Percentiles rank a stretch among this genome's conserved stretches.
These are phyloP conservation scores for Cadophora luteo-olivacea DNA, from an alignment of 2,329 filamentous ascomycete species.

Conservation along the genomic window DNA sequence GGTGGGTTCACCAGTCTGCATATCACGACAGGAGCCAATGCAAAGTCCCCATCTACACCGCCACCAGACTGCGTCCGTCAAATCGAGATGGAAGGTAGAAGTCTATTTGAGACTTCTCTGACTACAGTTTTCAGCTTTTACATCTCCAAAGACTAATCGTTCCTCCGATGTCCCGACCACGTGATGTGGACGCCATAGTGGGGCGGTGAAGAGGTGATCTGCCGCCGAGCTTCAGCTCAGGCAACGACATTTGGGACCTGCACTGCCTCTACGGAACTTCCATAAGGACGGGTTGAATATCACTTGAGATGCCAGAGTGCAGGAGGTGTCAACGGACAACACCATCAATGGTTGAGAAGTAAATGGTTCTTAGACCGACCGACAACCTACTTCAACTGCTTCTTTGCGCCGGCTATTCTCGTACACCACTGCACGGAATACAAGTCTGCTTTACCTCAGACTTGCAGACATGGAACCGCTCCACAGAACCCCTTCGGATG, in stretches of 20 bases:
- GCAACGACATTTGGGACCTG: slow-evolving; percentile 2
- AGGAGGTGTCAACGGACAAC: not conserved
- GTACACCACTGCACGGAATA: not conserved
- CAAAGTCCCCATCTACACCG: not conserved
- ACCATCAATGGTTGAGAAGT: not conserved
- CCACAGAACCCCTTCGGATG: not conserved
- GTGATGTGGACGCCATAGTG: not conserved
- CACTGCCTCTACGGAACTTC: not conserved
- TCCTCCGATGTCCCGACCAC: not conserved
- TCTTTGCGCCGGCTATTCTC: no score
- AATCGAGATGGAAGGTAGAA: not conserved
- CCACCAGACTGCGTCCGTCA: not conserved
- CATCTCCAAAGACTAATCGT: not conserved
- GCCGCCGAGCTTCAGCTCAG: slow-evolving; percentile 10
- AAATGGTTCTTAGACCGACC: not conserved
- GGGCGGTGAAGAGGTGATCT: slow-evolving; percentile 2
- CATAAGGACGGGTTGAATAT: slow-evolving; percentile 12
- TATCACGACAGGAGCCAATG: not conserved
- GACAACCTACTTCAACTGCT: not conserved
- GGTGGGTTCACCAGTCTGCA: not conserved
- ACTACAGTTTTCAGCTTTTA: not conserved
- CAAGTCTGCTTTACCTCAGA: not conserved
- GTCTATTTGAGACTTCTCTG: not conserved
- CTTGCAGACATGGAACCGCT: not conserved
- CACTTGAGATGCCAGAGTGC: not conserved